These are phyloP conservation scores for Nothophoma quercina DNA, from an alignment of 2,329 filamentous ascomycete genomes.

Conservation along the genomic window DNA sequence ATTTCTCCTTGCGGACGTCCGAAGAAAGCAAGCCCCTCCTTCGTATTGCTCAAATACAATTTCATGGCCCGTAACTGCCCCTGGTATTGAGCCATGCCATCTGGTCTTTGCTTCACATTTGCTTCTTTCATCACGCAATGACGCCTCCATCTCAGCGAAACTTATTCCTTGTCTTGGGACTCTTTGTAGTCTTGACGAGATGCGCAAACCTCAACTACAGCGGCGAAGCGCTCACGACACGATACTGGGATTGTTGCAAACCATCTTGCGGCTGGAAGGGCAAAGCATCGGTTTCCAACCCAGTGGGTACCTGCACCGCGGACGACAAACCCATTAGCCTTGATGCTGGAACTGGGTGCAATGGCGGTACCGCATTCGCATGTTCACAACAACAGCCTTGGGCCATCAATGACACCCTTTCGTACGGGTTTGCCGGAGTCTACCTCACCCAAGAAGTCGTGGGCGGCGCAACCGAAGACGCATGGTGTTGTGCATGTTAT, in stretches of 20 bases:
- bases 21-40: slow-evolving; percentile 38
- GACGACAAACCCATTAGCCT: slow-evolving; percentile 62
- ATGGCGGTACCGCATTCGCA: slow-evolving; percentile 62
- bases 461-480: slow-evolving; percentile 59
- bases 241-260: slow-evolving; percentile 71
- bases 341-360: slow-evolving; percentile 61
- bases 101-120: slow-evolving; percentile 38
- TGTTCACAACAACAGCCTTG: slow-evolving; percentile 70
- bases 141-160: slow-evolving; percentile 37
- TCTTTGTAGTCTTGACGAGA: slow-evolving; percentile 34
- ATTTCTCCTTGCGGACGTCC: slow-evolving; percentile 47
- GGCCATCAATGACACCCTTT: slow-evolving; percentile 64
- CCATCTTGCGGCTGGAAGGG: slow-evolving; percentile 68
- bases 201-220: slow-evolving; percentile 36
- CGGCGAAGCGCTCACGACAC: slow-evolving; percentile 45
- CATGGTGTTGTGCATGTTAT: slow-evolving; percentile 74
- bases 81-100: slow-evolving; percentile 45
- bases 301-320: slow-evolving; percentile 63
- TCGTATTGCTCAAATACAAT: slow-evolving; percentile 42
- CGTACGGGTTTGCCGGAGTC: slow-evolving; percentile 72
- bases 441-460: slow-evolving; percentile 52
- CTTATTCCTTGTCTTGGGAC: slow-evolving; percentile 7
- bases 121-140: slow-evolving; percentile 43
- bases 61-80: slow-evolving; percentile 37
- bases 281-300: slow-evolving; percentile 62